phyloP scores from a whole-genome alignment of 2,329 filamentous ascomycete genomes.

The Fusarium annulatum region DNA sequence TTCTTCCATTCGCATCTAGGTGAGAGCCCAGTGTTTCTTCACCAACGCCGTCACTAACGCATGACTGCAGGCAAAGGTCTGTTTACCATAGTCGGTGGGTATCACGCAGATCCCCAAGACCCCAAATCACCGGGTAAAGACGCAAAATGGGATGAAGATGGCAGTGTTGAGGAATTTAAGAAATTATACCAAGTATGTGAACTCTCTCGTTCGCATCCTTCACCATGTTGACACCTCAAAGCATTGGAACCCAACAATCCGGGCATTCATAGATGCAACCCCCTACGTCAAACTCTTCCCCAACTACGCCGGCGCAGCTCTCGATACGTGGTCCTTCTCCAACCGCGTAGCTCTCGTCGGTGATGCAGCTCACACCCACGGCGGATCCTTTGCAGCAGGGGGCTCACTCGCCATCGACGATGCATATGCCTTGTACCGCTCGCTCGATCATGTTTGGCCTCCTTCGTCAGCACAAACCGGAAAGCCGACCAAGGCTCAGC shows the following conservation, averaged over 20 bases:
- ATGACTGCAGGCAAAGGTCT: not conserved
- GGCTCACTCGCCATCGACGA: constrained; percentile 55
- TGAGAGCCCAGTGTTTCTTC: accelerated
- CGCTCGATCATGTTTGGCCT: constrained; percentile 52
- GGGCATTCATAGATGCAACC: constrained; percentile 44
- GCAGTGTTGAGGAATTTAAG: not conserved
- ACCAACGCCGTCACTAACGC: accelerated
- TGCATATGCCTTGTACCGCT: constrained; percentile 52
- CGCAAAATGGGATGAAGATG: not conserved
- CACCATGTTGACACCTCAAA: not conserved
- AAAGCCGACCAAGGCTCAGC: constrained; percentile 26
- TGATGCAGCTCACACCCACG: constrained; percentile 55
- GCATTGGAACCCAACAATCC: constrained; percentile 40
- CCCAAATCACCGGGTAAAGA: not conserved
- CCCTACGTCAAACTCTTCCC: constrained; percentile 37
- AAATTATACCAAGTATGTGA: not conserved
- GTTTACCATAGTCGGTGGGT: not conserved
- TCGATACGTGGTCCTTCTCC: constrained; percentile 56
- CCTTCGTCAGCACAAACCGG: not conserved
- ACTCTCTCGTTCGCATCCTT: not conserved
- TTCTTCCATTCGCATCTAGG: not conserved
- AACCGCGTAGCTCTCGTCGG: constrained; percentile 51
- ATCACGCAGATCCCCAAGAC: not conserved
- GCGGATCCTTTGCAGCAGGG: constrained; percentile 55
- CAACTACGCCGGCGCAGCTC: constrained; percentile 54